Conservation (phyloP, 257 asterid genomes). For the Jacaranda copaia region DNA sequence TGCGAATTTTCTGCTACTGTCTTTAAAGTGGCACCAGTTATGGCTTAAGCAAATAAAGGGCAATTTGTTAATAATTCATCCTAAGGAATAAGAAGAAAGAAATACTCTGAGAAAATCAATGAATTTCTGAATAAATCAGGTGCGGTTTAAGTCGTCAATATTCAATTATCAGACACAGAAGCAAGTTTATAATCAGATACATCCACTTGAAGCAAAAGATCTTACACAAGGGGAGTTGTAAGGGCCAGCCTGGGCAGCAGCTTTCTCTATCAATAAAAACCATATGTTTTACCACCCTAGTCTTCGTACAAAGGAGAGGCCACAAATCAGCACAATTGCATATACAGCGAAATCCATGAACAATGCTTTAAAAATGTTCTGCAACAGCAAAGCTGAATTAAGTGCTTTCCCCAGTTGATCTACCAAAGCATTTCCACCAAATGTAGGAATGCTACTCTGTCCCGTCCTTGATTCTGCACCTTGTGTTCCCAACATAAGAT, state of each 20-base stretch:
- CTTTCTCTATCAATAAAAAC: background rate
- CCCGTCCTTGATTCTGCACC: conserved; percentile 36
- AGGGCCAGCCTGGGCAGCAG: background rate
- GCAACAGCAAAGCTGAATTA: conserved; percentile 60
- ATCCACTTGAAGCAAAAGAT: conserved; percentile 16
- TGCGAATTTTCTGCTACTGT: no score
- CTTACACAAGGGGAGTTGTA: background rate
- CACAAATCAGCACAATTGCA: conserved; percentile 58
- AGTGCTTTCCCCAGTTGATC: conserved; percentile 69
- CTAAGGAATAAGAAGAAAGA: background rate
- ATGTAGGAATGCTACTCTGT: conserved; percentile 39
- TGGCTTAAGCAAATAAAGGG: no score
- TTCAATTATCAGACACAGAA: background rate
- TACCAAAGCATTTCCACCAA: conserved; percentile 49
- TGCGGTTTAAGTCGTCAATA: background rate
- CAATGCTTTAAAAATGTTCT: conserved; percentile 60
- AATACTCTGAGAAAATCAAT: background rate
- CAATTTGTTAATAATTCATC: background rate
- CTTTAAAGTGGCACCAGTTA: no score
- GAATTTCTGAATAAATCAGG: background rate
- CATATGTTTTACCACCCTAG: conserved; percentile 27
- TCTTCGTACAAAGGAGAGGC: conserved; percentile 35
- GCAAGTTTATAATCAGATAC: conserved; percentile 1
- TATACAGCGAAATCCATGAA: conserved; percentile 77
- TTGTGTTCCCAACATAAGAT: conserved; percentile 44